Evolutionary conservation across 441 rosid species (phyloP), one percentile per base, ranked within the genome.

Genomic region (Populus hybrid): DNA sequence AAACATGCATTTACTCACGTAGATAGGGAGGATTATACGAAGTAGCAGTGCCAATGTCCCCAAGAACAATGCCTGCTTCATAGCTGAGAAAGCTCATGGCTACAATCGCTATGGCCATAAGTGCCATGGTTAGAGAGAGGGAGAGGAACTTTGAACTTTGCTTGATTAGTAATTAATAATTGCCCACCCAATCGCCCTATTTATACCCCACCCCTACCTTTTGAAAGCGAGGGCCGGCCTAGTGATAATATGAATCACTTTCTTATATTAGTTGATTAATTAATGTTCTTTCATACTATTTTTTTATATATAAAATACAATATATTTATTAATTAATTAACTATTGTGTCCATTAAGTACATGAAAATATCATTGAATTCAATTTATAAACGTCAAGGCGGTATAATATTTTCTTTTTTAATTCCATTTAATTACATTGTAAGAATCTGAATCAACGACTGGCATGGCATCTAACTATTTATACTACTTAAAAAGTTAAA

Each of bases 11-110:
- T 18, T n/a, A 84, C 90, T 67, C 67, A 89, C 90, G 89, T 74
- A 87, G 7, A 70, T 89, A 89, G 1, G 92, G 92, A 24, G 92
- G 89, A 74, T 76, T 35, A 67, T 84, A 89, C 34, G 90, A 75
- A 1, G 74, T 28, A 1, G 88, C 92, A 2, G 89, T 87, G 5
- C 90, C 90, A 11, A 86, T 75, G 78, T 89, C 90, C 26, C 82
- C 89, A 0, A 76, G 30, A 26, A 80, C 83, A 26, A 68, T 36
- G 46, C 34, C 38, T 40, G 1, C 69, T 77, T 80, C 79, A 10
- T 50, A 16, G 26, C 73, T 34, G 9, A 79, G 34, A n/a, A 82
- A 35, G 59, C 61, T 40, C 10, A 73, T 42, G 61, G 7, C 8
- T 32, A 78, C 2, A 2, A 75, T 4, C 34, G 61, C 18, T 40